Evolutionary conservation across 345 rosid genomes (phyloP).

Genomic region (Citrus trifoliata): DNA sequence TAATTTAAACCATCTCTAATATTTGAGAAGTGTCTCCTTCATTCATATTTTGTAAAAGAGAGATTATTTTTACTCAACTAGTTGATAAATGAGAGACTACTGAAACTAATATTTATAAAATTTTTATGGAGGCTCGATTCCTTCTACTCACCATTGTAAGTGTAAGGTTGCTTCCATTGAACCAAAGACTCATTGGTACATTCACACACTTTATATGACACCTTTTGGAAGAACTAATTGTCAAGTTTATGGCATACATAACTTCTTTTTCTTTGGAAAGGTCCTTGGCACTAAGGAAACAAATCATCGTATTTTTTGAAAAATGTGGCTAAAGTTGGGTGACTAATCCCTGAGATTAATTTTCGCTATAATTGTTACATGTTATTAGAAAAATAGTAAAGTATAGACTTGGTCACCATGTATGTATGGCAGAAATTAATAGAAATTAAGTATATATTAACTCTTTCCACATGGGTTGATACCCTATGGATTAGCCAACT

Average conservation of each 20-base stretch:
- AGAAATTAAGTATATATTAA: background rate
- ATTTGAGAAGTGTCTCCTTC: fast-evolving
- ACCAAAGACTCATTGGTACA: no score
- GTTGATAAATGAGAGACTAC: no score
- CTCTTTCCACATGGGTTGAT: slow-evolving; percentile 32
- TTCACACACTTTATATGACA: background rate
- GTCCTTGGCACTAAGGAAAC: background rate
- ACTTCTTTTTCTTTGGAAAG: background rate
- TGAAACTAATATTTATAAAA: no score
- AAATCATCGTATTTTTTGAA: background rate
- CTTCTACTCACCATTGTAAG: no score
- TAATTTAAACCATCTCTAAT: no score
- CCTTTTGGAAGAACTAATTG: background rate
- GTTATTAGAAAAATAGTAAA: background rate
- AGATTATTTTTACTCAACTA: fast-evolving
- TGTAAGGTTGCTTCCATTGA: no score
- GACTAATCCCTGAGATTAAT: background rate
- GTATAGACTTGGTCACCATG: background rate
- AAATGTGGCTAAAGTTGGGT: background rate
- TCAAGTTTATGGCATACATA: background rate
- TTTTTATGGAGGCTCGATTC: fast-evolving
- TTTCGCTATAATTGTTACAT: no score
- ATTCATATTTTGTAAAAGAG: no score
- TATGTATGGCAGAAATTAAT: background rate
- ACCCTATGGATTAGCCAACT: slow-evolving; percentile 16